Evolutionary conservation across 2,329 filamentous ascomycete genomes (phyloP).

Genomic region (Berkeleyomyces rouxiae): DNA sequence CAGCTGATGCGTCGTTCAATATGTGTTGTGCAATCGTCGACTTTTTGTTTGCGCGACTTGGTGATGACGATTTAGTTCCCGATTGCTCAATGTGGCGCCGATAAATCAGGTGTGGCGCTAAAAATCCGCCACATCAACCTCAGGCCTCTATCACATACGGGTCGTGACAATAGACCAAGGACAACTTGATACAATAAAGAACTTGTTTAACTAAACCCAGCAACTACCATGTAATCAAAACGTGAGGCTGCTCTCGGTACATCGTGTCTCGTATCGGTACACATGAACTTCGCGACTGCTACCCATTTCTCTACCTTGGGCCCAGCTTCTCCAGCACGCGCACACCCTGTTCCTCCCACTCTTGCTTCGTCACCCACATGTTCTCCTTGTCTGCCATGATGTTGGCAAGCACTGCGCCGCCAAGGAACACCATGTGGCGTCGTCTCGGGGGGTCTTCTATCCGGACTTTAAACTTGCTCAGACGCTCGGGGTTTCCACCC

Average conservation of each 20-base stretch:
- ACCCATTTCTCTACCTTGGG: constrained; percentile 44
- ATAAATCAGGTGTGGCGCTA: neutral
- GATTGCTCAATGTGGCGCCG: neutral
- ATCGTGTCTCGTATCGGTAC: neutral
- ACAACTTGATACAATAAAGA: neutral
- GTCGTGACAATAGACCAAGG: neutral
- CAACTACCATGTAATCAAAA: neutral
- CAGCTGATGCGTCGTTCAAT: neutral
- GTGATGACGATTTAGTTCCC: neutral
- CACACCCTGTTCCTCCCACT: constrained; percentile 88
- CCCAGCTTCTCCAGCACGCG: constrained; percentile 82
- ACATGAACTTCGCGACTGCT: neutral
- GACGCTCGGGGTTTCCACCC: constrained; percentile 75
- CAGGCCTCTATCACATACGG: neutral
- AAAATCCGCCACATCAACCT: neutral
- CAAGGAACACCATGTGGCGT: constrained; percentile 98
- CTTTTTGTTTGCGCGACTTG: neutral
- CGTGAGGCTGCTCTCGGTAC: neutral
- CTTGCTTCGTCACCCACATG: constrained; percentile 96
- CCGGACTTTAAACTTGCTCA: constrained; percentile 98
- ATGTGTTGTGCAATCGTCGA: neutral
- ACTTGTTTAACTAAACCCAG: neutral
- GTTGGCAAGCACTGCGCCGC: constrained; percentile 89
- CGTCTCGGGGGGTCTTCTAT: constrained; percentile 94
- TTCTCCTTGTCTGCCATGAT: constrained; percentile 98